Conservation (phyloP, 1,284 basidiomycete genomes). For the Naganishia sp. region DNA sequence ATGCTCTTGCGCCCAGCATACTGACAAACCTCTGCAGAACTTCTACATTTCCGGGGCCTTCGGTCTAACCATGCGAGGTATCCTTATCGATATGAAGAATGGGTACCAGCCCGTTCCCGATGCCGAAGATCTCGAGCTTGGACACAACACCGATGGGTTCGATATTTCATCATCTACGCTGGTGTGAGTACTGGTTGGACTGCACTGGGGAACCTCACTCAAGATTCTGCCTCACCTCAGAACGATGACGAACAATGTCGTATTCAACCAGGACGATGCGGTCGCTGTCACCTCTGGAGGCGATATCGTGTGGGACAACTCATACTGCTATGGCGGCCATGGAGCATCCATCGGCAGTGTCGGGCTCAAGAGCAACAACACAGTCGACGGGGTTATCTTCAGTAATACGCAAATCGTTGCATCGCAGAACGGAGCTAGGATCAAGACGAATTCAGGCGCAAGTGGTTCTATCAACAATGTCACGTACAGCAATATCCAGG, state of each 20-base stretch:
- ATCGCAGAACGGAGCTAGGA: slow-evolving; percentile 38
- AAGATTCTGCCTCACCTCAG: not conserved
- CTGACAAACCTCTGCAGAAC: slow-evolving; percentile 10
- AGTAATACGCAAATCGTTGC: slow-evolving; percentile 36
- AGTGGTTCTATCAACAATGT: slow-evolving; percentile 37
- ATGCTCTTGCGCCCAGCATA: not conserved
- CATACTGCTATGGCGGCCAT: slow-evolving; percentile 62
- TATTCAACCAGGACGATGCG: slow-evolving; percentile 62
- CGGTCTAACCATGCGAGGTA: slow-evolving; percentile 30
- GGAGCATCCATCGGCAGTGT: slow-evolving; percentile 60
- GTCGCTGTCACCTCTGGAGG: slow-evolving; percentile 63
- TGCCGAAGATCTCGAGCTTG: slow-evolving; percentile 24
- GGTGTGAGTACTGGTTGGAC: slow-evolving; percentile 22
- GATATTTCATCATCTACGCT: slow-evolving; percentile 29
- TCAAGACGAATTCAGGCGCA: slow-evolving; percentile 40
- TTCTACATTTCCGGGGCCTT: slow-evolving; percentile 32
- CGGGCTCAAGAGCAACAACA: slow-evolving; percentile 33
- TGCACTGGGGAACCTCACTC: not conserved
- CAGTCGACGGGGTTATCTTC: slow-evolving; percentile 38
- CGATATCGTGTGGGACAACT: slow-evolving; percentile 61
- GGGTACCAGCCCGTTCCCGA: slow-evolving; percentile 26
- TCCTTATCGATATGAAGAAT: slow-evolving; percentile 33
- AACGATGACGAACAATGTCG: slow-evolving; percentile 33
- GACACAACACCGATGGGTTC: slow-evolving; percentile 36
- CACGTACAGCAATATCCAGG: slow-evolving; percentile 36